phyloP scores from a whole-genome alignment of 2,329 filamentous ascomycete genomes.

The Sarocladium brachiariae region DNA sequence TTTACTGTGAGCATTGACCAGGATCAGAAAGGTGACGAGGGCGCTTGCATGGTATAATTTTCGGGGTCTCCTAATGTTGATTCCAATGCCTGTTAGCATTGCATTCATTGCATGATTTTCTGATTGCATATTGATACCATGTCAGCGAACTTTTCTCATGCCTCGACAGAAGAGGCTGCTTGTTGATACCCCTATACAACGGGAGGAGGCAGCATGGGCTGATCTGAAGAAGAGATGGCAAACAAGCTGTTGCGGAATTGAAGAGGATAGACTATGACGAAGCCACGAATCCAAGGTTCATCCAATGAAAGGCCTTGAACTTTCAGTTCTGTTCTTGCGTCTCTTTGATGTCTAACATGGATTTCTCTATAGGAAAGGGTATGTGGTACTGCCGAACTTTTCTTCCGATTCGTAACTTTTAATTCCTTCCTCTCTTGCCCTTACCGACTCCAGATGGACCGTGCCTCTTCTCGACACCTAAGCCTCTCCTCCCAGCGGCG shows the following conservation, averaged over 20 bases:
- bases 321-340: too few species aligned
- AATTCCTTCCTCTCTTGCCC: slow-evolving; percentile 27
- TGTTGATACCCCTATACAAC: slow-evolving; percentile 5
- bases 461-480: slow-evolving; percentile 43
- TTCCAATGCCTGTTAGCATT: neutral
- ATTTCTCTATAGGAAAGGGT: too few species aligned
- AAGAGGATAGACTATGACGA: too few species aligned
- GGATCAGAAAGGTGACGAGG: too few species aligned
- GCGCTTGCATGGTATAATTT: too few species aligned
- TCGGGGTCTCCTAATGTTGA: neutral
- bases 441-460: slow-evolving; percentile 31
- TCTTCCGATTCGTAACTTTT: neutral
- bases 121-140: neutral
- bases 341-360: too few species aligned
- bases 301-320: neutral
- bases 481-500: slow-evolving; percentile 37
- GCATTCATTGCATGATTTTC: neutral
- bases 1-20: too few species aligned
- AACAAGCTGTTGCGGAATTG: too few species aligned
- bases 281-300: too few species aligned
- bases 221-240: too few species aligned
- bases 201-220: neutral
- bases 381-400: neutral
- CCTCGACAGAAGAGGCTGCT: neutral
- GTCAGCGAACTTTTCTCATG: neutral